phyloP scores from a whole-genome alignment of 331 rosid genomes.

The Erythrophleum ivorense region DNA sequence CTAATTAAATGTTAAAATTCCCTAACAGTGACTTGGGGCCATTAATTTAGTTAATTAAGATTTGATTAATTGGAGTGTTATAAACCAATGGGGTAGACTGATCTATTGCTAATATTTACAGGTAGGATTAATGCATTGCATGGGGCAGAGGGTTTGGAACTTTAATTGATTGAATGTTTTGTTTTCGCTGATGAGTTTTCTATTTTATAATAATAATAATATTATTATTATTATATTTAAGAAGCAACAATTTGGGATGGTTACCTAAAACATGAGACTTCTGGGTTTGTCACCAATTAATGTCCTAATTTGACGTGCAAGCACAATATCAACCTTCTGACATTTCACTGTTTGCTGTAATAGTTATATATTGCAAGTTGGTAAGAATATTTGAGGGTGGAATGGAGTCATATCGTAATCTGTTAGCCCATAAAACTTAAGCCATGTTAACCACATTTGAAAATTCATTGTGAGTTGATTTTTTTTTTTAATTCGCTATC shows the following conservation, averaged over 20 bases:
- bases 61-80: no score
- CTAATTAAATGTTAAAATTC: slow-evolving; percentile 54
- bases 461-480: neutral
- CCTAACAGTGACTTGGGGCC: no score
- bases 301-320: slow-evolving; percentile 37
- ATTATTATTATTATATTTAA: neutral
- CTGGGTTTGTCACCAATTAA: slow-evolving; percentile 27
- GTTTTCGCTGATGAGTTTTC: neutral
- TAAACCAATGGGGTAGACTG: slow-evolving; percentile 55
- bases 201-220: neutral
- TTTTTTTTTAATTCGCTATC: neutral
- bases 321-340: slow-evolving; percentile 27
- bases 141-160: slow-evolving; percentile 43
- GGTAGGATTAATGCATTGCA: slow-evolving; percentile 16
- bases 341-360: slow-evolving; percentile 33
- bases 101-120: slow-evolving; percentile 15
- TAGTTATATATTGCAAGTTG: neutral
- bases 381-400: neutral
- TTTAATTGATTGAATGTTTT: neutral
- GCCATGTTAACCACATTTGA: neutral
- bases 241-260: slow-evolving; percentile 53
- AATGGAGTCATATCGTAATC: neutral
- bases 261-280: slow-evolving; percentile 61
- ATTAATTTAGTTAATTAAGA: no score
- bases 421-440: neutral